phyloP scores from a whole-genome alignment of 345 rosid species.

The Balakata baccata region DNA sequence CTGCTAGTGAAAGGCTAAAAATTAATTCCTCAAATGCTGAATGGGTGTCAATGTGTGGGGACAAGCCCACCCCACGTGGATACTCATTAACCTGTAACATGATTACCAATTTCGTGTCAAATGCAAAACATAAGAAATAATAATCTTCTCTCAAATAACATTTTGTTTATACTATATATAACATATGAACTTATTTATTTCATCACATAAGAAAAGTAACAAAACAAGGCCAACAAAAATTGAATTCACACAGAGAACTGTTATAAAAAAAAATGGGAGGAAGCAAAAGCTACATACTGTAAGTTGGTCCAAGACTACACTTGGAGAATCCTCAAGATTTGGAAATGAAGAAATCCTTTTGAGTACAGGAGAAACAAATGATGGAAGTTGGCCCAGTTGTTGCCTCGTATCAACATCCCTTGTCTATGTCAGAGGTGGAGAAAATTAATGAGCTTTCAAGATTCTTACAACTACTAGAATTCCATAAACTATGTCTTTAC shows the following conservation, averaged over 20 bases:
- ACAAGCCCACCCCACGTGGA: conserved; percentile 92
- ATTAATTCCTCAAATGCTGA: conserved; percentile 89
- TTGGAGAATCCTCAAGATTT: conserved; percentile 34
- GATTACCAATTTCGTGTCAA: conserved; percentile 22
- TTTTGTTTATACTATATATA: background rate
- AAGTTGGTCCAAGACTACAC: conserved; percentile 64
- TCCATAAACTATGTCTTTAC: background rate
- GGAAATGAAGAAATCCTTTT: conserved; percentile 53
- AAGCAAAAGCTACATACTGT: conserved; percentile 51
- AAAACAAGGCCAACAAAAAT: background rate
- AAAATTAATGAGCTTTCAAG: background rate
- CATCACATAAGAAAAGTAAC: background rate
- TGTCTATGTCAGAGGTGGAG: conserved; percentile 37
- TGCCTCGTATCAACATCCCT: conserved; percentile 74
- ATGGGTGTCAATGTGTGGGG: conserved; percentile 97
- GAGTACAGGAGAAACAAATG: conserved; percentile 56
- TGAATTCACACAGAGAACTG: background rate
- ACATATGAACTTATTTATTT: background rate
- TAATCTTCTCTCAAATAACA: background rate
- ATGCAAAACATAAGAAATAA: conserved; percentile 15
- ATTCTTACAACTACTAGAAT: conserved; percentile 1
- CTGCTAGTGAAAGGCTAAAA: conserved; percentile 92
- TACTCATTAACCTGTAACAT: conserved; percentile 80
- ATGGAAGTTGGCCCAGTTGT: conserved; percentile 72
- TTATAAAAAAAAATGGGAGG: conserved; percentile 9